phyloP scores from a whole-genome alignment of 371 early-diverging fungal species.

The Coemansia sp. region DNA sequence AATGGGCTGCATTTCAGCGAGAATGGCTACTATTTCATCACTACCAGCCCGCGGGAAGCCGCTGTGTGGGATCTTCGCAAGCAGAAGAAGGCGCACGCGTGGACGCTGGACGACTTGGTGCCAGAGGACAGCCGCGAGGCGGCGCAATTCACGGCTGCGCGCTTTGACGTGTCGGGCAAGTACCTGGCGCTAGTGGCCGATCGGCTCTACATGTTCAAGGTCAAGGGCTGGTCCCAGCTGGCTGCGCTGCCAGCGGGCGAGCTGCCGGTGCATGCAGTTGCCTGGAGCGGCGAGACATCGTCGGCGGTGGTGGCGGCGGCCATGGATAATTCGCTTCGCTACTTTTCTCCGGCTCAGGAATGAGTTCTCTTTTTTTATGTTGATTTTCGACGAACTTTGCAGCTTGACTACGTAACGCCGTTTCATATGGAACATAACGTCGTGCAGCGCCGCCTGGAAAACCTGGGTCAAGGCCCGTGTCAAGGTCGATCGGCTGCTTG shows the following conservation, averaged over 20 bases:
- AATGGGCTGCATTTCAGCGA: constrained; percentile 71
- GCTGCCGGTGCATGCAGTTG: background rate
- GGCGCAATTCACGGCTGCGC: constrained; percentile 59
- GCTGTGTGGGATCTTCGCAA: constrained; percentile 93
- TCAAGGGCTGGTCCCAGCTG: constrained; percentile 76
- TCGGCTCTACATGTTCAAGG: constrained; percentile 62
- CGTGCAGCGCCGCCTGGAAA: no score
- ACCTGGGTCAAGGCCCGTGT: no score
- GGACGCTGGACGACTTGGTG: constrained; percentile 58
- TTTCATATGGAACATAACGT: no score
- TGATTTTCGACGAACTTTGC: background rate
- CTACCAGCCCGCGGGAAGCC: constrained; percentile 62
- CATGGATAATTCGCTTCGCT: constrained; percentile 19
- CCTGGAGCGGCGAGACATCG: constrained; percentile 17
- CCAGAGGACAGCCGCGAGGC: background rate
- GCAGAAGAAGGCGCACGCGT: constrained; percentile 67
- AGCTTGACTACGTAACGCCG: background rate
- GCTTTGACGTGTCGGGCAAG: constrained; percentile 81
- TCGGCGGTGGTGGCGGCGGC: constrained; percentile 14
- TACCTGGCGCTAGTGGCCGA: constrained; percentile 76
- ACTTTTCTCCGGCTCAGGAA: constrained; percentile 9
- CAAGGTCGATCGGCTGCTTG: no score
- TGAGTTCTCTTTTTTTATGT: background rate
- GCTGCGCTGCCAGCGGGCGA: constrained; percentile 6
- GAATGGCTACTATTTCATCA: constrained; percentile 88